Evolutionary conservation across 257 asterid genomes (phyloP), one percentile per base, ranked within the genome.

Genomic region (Solanum ossicruentum): DNA sequence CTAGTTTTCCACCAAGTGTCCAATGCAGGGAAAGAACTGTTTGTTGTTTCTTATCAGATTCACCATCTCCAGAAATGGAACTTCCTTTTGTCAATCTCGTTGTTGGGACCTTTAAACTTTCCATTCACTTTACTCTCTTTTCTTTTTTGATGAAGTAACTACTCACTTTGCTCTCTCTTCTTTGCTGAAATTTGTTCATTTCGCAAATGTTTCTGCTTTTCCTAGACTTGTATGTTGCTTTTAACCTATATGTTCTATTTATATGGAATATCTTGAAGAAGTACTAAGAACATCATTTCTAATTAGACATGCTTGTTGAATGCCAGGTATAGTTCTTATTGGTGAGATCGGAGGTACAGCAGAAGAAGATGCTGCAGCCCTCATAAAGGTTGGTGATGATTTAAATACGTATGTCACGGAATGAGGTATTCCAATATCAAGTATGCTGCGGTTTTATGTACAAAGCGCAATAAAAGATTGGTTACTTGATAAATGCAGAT

Each of bases 341-440:
- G 99, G 99, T 83, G 99, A 96, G 93, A 96, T 96, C n/a, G 99
- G 99, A 82, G 99, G 99, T 87, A 94, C 99, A 47, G 99, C 99
- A 23, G 99, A 96, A 91, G 99, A 96, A 88, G 99, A 96, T 85
- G 99, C 99, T 79, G 98, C 99, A 2, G 94, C 98, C 80, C 94
- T 96, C 70, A 94, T 96, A 87, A 96, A 94, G 98, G 99, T 96
- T 81, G 77, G 85, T 58, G 39, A 16, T 63, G 21, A 21, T n/a
- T 51, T 7, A 20, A 45, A n/a, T 43, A 58, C n/a, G 1, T 58
- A 12, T 12, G 43, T 21, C 81, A 28, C 18, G 13, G 16, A 21
- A 21, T 21, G 15, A 75, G 49, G 5, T 73, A 21, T 47, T 23
- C 41, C 41, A 47, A 8, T 21, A 3, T 47, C 58, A 43, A 43